Evolutionary conservation across 139 green algal genomes (phyloP), one percentile per base, ranked within the genome.

Genomic region (Chlamydomonas applanata): DNA sequence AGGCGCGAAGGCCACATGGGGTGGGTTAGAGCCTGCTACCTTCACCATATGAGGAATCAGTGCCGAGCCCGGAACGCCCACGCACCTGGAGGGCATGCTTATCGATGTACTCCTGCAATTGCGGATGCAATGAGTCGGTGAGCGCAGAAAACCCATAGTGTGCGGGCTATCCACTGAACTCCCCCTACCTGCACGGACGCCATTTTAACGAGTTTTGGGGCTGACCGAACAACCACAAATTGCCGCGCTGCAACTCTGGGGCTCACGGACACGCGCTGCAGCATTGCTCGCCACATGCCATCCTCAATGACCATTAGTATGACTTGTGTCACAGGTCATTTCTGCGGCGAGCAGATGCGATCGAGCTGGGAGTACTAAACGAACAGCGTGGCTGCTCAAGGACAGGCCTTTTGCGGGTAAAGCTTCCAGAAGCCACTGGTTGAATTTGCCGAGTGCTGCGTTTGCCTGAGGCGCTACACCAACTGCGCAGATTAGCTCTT

Each of bases 81-180:
- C 71, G 35, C 14, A 69, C 56, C 74, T 74, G 64, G 33, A 91
- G 81, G 64, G 89, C 74, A 71, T 97, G 93, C 74, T 88, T 88
- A 70, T 98, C 94, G 40, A 98, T 88, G 82, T 98, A 98, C 53
- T 94, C 90, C 80, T 97, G 92, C n/a, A 91, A 49, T 49, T 49
- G 40, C 7, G 40, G 11, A 49, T 11, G 7, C 40, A 49, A 19
- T 49, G 40, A 19, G 40, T 49, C 11, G 11, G 40, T 7, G 7
- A 49, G 40, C 40, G 40, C 40, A 7, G 40, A 49, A 49, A 49
- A 49, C 40, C 40, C 40, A 49, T 49, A 59, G 60, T 45, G 3
- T 61, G 27, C 5, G 22, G 33, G 25, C 27, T 19, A 66, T 66
- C 59, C 59, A 5, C 27, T 40, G n/a, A 35, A 36, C 59, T 66